Evolutionary conservation across 169 alveolate species (phyloP).

Genomic region (Sarcocystis neurona): DNA sequence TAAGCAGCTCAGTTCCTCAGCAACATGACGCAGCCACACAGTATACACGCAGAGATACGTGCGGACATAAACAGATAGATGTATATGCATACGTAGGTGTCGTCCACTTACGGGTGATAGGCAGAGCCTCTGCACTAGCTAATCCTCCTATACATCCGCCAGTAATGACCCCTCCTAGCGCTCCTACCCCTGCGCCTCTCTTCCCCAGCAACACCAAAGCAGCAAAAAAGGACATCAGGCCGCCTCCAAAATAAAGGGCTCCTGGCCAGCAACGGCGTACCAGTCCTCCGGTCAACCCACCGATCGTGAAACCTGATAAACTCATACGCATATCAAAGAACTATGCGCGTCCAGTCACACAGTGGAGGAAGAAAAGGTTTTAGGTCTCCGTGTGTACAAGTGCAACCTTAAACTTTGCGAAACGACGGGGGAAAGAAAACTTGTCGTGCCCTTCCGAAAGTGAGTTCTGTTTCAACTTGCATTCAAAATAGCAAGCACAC

Average conservation of each 20-base stretch:
- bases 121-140: background rate
- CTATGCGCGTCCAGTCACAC: background rate
- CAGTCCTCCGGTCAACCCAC: conserved; percentile 23
- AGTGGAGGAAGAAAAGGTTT: background rate
- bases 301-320: background rate
- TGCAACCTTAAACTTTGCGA: no score
- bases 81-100: background rate
- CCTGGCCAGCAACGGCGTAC: conserved; percentile 43
- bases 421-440: background rate
- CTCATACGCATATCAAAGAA: background rate
- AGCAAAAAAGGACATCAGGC: conserved; percentile 6
- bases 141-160: conserved; percentile 36
- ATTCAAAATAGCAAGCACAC: no score
- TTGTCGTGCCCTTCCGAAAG: background rate
- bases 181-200: conserved; percentile 43
- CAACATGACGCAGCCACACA: no score
- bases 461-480: background rate
- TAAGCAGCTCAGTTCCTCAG: no score
- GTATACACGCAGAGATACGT: no score
- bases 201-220: conserved; percentile 28
- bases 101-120: conserved; percentile 9
- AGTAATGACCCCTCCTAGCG: conserved; percentile 20
- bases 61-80: no score
- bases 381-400: no score
- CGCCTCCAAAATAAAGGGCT: conserved; percentile 32